Base-by-base conservation (phyloP, 2,329 filamentous ascomycete genomes). In the Coleophoma crateriformis region DNA sequence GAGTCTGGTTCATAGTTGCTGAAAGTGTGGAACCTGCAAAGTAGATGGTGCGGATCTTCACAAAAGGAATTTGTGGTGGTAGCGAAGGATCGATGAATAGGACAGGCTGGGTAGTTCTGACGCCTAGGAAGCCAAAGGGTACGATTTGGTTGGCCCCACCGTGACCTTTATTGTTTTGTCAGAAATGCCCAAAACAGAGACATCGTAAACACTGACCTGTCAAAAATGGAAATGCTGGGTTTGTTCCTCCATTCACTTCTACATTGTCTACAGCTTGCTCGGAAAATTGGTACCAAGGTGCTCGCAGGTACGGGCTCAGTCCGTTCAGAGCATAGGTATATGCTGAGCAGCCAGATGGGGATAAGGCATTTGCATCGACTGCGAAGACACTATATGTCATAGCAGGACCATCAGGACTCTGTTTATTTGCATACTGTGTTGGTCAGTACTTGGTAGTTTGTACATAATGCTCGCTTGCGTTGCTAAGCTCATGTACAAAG, bases 331-430 rank as follows among this genome's bases (percentile, higher is more conserved):
- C 75, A 60, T 88, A 88, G 0, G 84, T 87, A 61, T 81, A 87
- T 4, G 79, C 76, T 1, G 83, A 80, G 63, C 85, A 88, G 2
- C 85, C 85, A 2, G 82, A 84, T 2, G 77, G 78, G 1, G 81
- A 82, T 11, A 87, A 71, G 44, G 80, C 73, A 50, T 83, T 85
- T 13, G 84, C 83, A 32, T 82, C 79, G 44, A 87, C 78, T 43
- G 80, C 79, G 64, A 86, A 87, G 10, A 85, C 80, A 10, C 81
- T 81, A 64, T 85, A 88, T 2, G 85, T 88, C 85, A 88, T 88
- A 3, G 79, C 85, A 1, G 85, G 85, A 0, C 85, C 85, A 55
- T 86, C 76, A 1, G 77, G 68, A 1, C 82, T 85, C 64, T 88
- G 84, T 48, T 82, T 84, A 41, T 79, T 79, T 4, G 85, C 83